Evolutionary conservation across 805 yeast species (phyloP), one percentile per base, ranked within the genome.

Genomic region (Kazachstania taianensis): DNA sequence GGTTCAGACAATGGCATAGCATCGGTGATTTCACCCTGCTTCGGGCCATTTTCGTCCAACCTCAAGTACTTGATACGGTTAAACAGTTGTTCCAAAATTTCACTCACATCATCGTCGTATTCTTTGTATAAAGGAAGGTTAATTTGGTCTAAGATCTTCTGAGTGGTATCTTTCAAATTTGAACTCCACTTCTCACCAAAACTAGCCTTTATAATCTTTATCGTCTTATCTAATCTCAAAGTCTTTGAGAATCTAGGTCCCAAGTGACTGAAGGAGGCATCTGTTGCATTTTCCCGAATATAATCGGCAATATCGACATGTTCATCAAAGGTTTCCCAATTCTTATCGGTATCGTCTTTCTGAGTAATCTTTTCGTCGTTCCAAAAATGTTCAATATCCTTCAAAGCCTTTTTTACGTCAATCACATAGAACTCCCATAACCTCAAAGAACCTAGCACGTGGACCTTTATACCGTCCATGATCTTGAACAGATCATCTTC

Each of bases 381-480:
- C 69, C 73, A 73, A 15, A 46, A 40, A 0, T 50, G 36, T 40
- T 62, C 57, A 8, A 78, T 45, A 5, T 60, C 58, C 1, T 50
- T 48, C 12, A 76, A 47, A 8, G 69, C 65, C 3, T 47, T 48
- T 5, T 50, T 43, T 28, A 74, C 77, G 53, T 85, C 70, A 24
- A 86, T 65, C 5, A 79, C 87, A 54, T 87, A 92, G 56, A 61
- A 89, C 57, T 89, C 86, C 98, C 98, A 89, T 37, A 89, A 65
- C 42, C 76, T 71, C 37, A 84, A 59, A 4, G 69, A 64, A 18
- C 71, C 75, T 19, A 86, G 49, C 0, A 85, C 95, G 47, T 82
- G 77, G 5, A 63, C 55, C 42, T 75, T 72, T 32, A 89, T 65
- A 13, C 83, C 87, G 24, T 73, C 79, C 67, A 81, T 72, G 17